Evolutionary conservation across 208 protist genomes (phyloP).

Genomic region (Leishmania tarentolae): DNA sequence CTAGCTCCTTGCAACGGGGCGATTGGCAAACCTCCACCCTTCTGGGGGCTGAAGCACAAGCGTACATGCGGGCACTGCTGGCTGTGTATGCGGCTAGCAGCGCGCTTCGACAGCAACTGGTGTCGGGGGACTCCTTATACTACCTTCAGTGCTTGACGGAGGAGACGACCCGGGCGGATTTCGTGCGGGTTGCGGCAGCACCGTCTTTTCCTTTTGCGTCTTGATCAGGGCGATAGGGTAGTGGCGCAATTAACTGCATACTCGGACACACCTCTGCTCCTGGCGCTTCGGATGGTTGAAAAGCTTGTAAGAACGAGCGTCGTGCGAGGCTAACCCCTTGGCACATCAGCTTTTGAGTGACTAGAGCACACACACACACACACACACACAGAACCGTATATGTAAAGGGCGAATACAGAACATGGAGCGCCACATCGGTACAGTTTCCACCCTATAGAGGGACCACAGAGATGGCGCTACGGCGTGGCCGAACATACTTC

Average conservation of each 20-base stretch:
- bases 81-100: conserved; percentile 48
- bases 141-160: conserved; percentile 80
- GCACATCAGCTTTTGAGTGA: background rate
- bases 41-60: conserved; percentile 49
- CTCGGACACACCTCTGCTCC: background rate
- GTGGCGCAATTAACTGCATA: background rate
- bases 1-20: conserved; percentile 36
- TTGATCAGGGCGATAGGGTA: background rate
- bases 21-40: conserved; percentile 36
- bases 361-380: background rate
- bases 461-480: background rate
- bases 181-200: conserved; percentile 62
- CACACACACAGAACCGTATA: background rate
- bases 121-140: conserved; percentile 45
- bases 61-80: conserved; percentile 56
- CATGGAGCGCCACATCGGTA: background rate
- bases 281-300: background rate
- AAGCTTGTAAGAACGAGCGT: background rate
- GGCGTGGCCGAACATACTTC: background rate
- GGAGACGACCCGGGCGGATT: conserved; percentile 46
- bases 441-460: background rate
- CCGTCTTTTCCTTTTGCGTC: conserved; percentile 48
- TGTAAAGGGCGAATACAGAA: background rate
- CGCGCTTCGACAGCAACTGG: conserved; percentile 43
- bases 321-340: background rate